phyloP scores from a whole-genome alignment of 805 yeast species.

The Metschnikowia kunwiensis region DNA sequence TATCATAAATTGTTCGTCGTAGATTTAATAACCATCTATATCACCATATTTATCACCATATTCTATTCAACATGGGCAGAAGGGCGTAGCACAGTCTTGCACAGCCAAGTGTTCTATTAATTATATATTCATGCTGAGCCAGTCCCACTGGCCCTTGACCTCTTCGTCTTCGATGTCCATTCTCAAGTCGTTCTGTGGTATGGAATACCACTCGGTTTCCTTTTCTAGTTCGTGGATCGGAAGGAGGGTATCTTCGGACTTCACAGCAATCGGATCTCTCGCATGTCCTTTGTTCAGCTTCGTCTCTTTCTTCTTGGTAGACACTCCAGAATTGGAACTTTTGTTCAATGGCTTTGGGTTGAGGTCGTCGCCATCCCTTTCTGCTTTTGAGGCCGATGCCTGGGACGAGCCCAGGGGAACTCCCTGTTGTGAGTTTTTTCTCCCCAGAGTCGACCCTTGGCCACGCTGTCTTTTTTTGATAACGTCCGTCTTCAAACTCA shows the following conservation, averaged over 20 bases:
- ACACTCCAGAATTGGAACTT: not conserved
- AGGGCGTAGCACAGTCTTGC: no score
- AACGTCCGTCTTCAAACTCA: slow-evolving; percentile 86
- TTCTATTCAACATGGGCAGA: no score
- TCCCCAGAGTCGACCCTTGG: slow-evolving; percentile 12
- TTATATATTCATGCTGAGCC: slow-evolving; percentile 45
- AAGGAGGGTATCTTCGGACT: slow-evolving; percentile 9
- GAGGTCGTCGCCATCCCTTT: slow-evolving; percentile 47
- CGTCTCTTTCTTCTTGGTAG: slow-evolving; percentile 2
- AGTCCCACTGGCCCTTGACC: slow-evolving; percentile 39
- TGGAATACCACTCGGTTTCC: slow-evolving; percentile 19
- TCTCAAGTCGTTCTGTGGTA: slow-evolving; percentile 15
- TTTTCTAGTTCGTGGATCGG: slow-evolving; percentile 13
- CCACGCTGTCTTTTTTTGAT: slow-evolving; percentile 85
- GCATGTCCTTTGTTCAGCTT: not conserved
- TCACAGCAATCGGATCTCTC: not conserved
- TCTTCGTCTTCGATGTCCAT: slow-evolving; percentile 14
- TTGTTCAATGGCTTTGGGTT: slow-evolving; percentile 42
- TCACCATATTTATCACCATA: no score
- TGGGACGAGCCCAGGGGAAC: not conserved
- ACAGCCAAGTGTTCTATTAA: slow-evolving; percentile 1
- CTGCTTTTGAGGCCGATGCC: slow-evolving; percentile 1
- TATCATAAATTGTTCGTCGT: no score
- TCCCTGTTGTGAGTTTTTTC: slow-evolving; percentile 11
- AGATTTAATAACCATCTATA: no score